Base-by-base conservation (phyloP, 371 early-diverging fungal genomes). In the Nematocida sp. region DNA sequence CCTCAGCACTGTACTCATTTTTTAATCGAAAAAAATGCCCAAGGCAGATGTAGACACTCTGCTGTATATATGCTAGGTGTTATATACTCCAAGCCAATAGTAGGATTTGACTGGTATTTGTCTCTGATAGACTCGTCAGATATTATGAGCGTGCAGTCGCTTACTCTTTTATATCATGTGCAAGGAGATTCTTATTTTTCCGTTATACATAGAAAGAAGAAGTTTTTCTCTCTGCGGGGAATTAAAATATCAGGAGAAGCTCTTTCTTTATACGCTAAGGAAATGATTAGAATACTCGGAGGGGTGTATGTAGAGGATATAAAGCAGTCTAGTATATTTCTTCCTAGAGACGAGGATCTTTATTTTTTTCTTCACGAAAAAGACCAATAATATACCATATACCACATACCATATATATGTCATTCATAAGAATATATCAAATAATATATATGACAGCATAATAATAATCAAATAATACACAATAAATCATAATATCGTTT, bases 61-160 rank as follows among this genome's bases (percentile, higher is more conserved):
- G 7, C 7, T 26, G 33, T 16, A 5, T 57, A 32, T 33, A 25
- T 57, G 20, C 36, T 35, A 32, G 59, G 59, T 11, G 28, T 57
- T 57, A 5, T 57, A 11, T 28, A 7, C 11, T 7, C 13, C 9
- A 57, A 39, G 36, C 9, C 28, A 23, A 28, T 57, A 7, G 59
- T 57, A 7, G 7, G 39, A 7, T 57, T 57, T 35, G 33, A 38
- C 59, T 57, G 59, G 59, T 57, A 57, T 28, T 13, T 57, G 11
- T 7, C 7, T 11, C 16, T 57, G 59, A 9, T 57, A 7, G 42
- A 57, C 16, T 9, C 7, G 16, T 9, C 28, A 28, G 59, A 9
- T 33, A 38, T 18, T 11, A 9, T 57, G 7, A 57, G 59, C 25
- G 7, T 57, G n/a, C 11, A 57, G 25, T 13, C 59, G 23, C 7